Evolutionary conservation across 257 asterid species (phyloP).

Genomic region (Ehretia macrophylla): DNA sequence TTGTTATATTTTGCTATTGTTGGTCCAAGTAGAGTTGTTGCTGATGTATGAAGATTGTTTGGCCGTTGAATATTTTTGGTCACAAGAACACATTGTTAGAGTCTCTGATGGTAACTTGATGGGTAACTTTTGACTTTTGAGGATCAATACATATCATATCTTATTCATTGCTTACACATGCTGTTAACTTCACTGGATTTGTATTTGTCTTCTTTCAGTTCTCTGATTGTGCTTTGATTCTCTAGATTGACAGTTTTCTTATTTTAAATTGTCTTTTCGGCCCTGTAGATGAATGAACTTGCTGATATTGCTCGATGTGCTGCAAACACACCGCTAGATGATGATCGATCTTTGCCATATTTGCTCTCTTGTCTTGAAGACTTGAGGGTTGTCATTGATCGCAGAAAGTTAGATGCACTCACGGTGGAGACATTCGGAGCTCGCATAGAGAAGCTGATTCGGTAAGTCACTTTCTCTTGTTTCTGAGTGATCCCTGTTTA

Average conservation of each 20-base stretch:
- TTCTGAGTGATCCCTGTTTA: not conserved
- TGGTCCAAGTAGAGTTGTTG: too few species aligned
- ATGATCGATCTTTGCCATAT: conserved; percentile 75
- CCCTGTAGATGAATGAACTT: conserved; percentile 84
- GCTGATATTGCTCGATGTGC: conserved; percentile 98
- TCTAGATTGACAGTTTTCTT: not conserved
- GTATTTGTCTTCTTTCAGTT: too few species aligned
- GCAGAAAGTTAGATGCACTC: conserved; percentile 83
- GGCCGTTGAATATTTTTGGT: too few species aligned
- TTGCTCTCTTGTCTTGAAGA: conserved; percentile 94
- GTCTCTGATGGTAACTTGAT: too few species aligned
- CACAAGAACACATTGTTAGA: too few species aligned
- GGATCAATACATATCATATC: too few species aligned
- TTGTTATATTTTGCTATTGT: too few species aligned
- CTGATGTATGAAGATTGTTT: too few species aligned
- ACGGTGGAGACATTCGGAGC: conserved; percentile 99
- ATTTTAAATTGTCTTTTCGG: conserved; percentile 1
- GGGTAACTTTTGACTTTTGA: too few species aligned
- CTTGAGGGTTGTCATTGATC: conserved; percentile 77
- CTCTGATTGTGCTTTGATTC: not conserved
- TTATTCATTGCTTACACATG: too few species aligned
- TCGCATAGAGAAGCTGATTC: conserved; percentile 90
- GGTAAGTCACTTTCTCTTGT: conserved; percentile 38
- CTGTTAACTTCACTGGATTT: too few species aligned
- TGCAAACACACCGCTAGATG: conserved; percentile 84